Base-by-base conservation (phyloP, 1,139 yeast genomes). In the Blastobotrys capitulatus region DNA sequence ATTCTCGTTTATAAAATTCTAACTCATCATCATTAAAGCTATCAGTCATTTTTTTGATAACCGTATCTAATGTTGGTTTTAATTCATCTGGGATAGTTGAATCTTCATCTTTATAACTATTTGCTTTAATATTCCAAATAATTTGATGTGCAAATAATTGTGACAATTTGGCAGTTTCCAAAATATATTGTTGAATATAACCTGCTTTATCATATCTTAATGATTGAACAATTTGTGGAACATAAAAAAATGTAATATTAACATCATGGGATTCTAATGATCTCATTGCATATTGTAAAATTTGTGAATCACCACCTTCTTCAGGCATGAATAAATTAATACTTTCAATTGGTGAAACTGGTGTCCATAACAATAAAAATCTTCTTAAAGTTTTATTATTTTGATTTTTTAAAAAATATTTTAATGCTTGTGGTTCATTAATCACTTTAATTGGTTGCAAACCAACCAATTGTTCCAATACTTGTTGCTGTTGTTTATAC, bases 71-170 rank as follows among this genome's bases (percentile, higher is more conserved):
- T 1, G 78, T 77, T 0, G 97, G 97, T 64, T 92, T 90, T 57
- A 92, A 73, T 0, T 79, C 73, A 68, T 92, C 97, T 5, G 96
- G 96, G 5, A 77, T 75, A 0, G 78, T 73, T 0, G 67, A 63
- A 26, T 88, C 95, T 61, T 92, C 97, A 64, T 88, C 98, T 60
- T 83, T 85, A 67, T 78, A 92, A 55, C 92, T 80, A 65, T 94
- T 94, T 1, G 99, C 98, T 60, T 86, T 71, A 85, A 94, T 88
- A 62, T 94, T 94, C 99, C 99, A 94, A 54, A 94, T 88, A 57
- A 94, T 90, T 68, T 94, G 99, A 67, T 94, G 99, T 0, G 97
- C 90, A 73, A 94, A 94, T 55, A 90, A 73, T 60, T 86, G 95
- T 35, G 95, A 84, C 20, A 89, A 86, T 62, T 85, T 83, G 2